Conservation (phyloP, 2,329 filamentous ascomycete species). For the Furcasterigmium furcatum region DNA sequence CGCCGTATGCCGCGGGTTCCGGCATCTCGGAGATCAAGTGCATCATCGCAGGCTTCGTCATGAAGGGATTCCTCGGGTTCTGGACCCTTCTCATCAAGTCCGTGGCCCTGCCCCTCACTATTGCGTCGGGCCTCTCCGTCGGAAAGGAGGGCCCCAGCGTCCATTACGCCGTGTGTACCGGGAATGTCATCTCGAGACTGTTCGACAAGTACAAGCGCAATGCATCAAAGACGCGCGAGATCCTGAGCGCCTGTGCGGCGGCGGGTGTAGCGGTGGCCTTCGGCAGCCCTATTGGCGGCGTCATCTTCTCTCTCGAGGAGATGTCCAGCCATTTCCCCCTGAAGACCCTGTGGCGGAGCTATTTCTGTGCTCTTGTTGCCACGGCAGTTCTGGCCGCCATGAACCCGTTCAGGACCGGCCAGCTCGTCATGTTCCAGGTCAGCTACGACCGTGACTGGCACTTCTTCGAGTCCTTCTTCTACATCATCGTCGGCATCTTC, state of each 20-base stretch:
- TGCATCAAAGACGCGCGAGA: slow-evolving; percentile 91
- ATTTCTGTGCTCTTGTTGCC: slow-evolving; percentile 94
- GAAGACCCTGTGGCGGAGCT: slow-evolving; percentile 97
- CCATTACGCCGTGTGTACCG: slow-evolving; percentile 97
- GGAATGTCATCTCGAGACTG: slow-evolving; percentile 90
- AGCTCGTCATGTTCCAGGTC: slow-evolving; percentile 99
- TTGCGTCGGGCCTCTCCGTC: slow-evolving; percentile 89
- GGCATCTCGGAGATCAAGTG: slow-evolving; percentile 99
- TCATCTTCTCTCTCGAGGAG: slow-evolving; percentile 95
- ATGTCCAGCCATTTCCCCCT: slow-evolving; percentile 96
- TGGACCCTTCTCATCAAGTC: slow-evolving; percentile 95
- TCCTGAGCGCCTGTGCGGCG: slow-evolving; percentile 89
- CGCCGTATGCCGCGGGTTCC: slow-evolving; percentile 92
- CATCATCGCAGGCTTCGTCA: slow-evolving; percentile 97
- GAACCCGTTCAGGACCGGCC: slow-evolving; percentile 96
- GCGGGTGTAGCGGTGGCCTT: slow-evolving; percentile 96
- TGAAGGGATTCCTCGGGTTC: slow-evolving; percentile 94
- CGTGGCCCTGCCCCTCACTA: slow-evolving; percentile 83
- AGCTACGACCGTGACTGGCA: slow-evolving; percentile 96
- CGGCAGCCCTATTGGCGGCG: slow-evolving; percentile 93
- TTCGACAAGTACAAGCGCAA: slow-evolving; percentile 92
- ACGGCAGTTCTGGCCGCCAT: slow-evolving; percentile 90
- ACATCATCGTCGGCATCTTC: slow-evolving; percentile 84
- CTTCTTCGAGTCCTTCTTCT: slow-evolving; percentile 94
- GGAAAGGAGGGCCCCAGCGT: slow-evolving; percentile 98